Conservation (phyloP, 768 basidiomycete species). For the Tricholoma sp. region DNA sequence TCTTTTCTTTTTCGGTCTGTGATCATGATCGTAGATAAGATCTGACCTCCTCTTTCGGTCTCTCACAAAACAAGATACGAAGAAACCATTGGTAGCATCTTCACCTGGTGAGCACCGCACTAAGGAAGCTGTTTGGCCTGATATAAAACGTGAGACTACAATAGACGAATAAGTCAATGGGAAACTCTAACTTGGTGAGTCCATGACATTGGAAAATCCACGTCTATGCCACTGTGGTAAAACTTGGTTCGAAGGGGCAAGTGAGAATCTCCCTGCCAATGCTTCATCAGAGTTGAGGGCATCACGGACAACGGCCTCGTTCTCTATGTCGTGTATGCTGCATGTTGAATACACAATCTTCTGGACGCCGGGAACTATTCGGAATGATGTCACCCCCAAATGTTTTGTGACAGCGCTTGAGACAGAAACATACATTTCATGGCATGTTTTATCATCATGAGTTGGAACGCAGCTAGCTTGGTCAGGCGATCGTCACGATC, state of each 20-base stretch:
- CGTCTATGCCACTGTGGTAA: constrained; percentile 81
- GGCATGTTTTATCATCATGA: constrained; percentile 88
- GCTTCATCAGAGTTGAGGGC: constrained; percentile 75
- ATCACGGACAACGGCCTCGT: constrained; percentile 83
- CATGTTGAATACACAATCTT: constrained; percentile 98
- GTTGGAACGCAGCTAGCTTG: constrained; percentile 85
- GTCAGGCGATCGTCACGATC: constrained; percentile 65
- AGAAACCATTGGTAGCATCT: constrained; percentile 94
- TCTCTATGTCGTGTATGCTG: constrained; percentile 85
- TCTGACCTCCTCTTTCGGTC: constrained; percentile 20
- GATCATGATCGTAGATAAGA: constrained; percentile 14
- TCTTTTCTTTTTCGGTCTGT: constrained; percentile 13
- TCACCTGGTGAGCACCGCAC: constrained; percentile 75
- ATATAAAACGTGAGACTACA: constrained; percentile 4
- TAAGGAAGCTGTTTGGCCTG: constrained; percentile 55
- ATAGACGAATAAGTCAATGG: background rate
- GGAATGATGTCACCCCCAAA: constrained; percentile 5
- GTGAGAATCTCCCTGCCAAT: constrained; percentile 46
- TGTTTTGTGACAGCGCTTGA: constrained; percentile 1
- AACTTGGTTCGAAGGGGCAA: constrained; percentile 65
- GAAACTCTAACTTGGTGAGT: constrained; percentile 39
- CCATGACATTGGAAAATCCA: constrained; percentile 65
- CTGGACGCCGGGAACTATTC: constrained; percentile 65
- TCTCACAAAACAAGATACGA: constrained; percentile 85
- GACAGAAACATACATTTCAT: constrained; percentile 71